Percentiles rank a stretch among this genome's conserved stretches.
These are phyloP conservation scores for Psilocybe azurescens DNA, from an alignment of 768 basidiomycete genomes.

Conservation along the genomic window DNA sequence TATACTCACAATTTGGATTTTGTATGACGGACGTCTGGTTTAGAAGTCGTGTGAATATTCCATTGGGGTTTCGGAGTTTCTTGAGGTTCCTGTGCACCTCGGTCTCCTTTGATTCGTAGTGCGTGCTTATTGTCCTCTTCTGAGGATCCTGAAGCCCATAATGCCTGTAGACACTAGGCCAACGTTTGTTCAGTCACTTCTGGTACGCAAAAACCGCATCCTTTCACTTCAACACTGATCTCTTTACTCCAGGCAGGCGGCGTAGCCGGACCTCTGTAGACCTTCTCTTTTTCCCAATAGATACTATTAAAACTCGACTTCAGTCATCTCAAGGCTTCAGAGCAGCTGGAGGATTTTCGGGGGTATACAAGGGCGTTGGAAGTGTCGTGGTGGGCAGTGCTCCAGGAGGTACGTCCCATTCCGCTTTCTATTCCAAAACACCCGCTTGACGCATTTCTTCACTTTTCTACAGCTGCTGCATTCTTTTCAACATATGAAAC, in stretches of 20 bases:
- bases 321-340: slow-evolving; percentile 90
- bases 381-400: slow-evolving; percentile 95
- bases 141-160: neutral
- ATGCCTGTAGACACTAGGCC: slow-evolving; percentile 30
- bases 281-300: slow-evolving; percentile 94
- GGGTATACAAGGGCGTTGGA: slow-evolving; percentile 92
- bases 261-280: slow-evolving; percentile 91
- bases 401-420: slow-evolving; percentile 74
- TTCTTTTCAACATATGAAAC: slow-evolving; percentile 97
- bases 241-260: slow-evolving; percentile 75
- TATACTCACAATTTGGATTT: too few relatives aligned
- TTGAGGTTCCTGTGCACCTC: neutral
- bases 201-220: slow-evolving; percentile 23
- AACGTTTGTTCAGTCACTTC: slow-evolving; percentile 34
- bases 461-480: slow-evolving; percentile 69
- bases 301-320: slow-evolving; percentile 95
- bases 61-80: too few relatives aligned
- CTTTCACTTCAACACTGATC: neutral
- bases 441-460: slow-evolving; percentile 3
- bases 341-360: slow-evolving; percentile 84
- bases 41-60: too few relatives aligned
- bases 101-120: neutral
- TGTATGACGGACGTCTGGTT: too few relatives aligned
- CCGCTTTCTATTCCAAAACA: neutral
- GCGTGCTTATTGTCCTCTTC: neutral